Percentiles rank a stretch among this genome's conserved stretches.
Conservation (phyloP, 148 eudicot species). For the Amaranthus palmeri region DNA sequence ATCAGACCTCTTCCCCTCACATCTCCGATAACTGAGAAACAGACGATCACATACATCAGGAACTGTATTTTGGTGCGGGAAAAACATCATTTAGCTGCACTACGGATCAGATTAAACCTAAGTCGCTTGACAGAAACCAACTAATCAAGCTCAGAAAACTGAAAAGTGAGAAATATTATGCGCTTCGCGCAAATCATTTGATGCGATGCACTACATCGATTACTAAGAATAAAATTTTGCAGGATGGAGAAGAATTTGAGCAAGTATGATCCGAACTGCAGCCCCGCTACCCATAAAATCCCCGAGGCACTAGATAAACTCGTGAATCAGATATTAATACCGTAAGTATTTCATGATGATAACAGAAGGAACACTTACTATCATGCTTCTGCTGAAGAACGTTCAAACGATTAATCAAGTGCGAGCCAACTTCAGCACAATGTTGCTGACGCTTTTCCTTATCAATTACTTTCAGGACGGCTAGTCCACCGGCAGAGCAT, state of each 20-base stretch:
- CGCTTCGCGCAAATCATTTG: background rate
- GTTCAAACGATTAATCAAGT: conserved; percentile 61
- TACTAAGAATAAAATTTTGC: too few species aligned
- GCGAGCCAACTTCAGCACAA: conserved; percentile 87
- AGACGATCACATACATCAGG: conserved; percentile 1
- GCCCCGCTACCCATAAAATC: too few species aligned
- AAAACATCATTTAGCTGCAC: background rate
- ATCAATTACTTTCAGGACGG: conserved; percentile 83
- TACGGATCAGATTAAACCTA: too few species aligned
- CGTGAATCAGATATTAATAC: background rate
- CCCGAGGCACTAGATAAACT: too few species aligned
- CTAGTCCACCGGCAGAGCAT: conserved; percentile 96
- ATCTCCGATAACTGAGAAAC: conserved; percentile 72
- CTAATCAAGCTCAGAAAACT: background rate
- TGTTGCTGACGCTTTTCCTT: conserved; percentile 86
- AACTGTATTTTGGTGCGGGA: background rate
- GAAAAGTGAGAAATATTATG: conserved; percentile 6
- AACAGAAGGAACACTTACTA: conserved; percentile 41
- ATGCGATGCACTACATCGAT: too few species aligned
- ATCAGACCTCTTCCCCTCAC: conserved; percentile 96
- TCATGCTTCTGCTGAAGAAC: conserved; percentile 76
- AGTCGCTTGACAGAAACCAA: too few species aligned
- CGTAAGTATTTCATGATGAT: background rate
- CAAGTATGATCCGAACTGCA: too few species aligned
- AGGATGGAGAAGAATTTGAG: too few species aligned